phyloP scores from a whole-genome alignment of 352 stramenopile species.

The Pythium brachiatum region DNA sequence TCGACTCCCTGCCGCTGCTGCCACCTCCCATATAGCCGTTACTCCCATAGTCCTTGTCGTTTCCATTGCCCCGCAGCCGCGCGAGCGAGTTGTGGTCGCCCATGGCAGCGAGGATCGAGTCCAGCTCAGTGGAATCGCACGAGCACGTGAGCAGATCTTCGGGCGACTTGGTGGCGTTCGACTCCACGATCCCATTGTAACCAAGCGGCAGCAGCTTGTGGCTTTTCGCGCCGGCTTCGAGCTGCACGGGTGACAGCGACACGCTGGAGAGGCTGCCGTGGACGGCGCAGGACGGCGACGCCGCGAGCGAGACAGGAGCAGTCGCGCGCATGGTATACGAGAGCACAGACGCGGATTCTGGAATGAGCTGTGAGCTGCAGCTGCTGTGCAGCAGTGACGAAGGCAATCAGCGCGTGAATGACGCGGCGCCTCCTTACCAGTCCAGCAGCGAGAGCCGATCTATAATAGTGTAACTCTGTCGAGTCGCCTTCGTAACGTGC shows the following conservation, averaged over 20 bases:
- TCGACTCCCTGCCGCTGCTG: neutral
- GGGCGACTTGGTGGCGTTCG: neutral
- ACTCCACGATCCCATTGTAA: neutral
- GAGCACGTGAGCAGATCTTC: constrained; percentile 15
- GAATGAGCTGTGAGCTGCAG: neutral
- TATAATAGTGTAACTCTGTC: too few species aligned
- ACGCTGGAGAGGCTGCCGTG: neutral
- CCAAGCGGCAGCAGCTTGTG: neutral
- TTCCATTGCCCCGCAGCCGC: neutral
- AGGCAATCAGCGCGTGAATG: neutral
- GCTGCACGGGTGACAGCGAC: neutral
- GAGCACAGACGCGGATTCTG: neutral
- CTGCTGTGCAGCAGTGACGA: too few species aligned
- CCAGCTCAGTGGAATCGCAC: constrained; percentile 17
- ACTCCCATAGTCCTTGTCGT: constrained; percentile 12
- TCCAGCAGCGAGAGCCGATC: neutral
- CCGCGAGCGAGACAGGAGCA: neutral
- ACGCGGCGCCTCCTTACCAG: neutral
- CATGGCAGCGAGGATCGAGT: constrained; percentile 14
- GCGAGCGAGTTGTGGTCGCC: neutral
- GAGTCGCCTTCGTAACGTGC: neutral
- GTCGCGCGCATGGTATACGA: neutral
- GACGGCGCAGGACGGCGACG: neutral
- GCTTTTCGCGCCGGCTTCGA: neutral
- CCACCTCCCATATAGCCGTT: neutral